A percentile compares a stretch with the other conserved stretches of the same genome.
Evolutionary conservation across 768 basidiomycete genomes (phyloP).

Genomic region (Lactifluus rugatus): DNA sequence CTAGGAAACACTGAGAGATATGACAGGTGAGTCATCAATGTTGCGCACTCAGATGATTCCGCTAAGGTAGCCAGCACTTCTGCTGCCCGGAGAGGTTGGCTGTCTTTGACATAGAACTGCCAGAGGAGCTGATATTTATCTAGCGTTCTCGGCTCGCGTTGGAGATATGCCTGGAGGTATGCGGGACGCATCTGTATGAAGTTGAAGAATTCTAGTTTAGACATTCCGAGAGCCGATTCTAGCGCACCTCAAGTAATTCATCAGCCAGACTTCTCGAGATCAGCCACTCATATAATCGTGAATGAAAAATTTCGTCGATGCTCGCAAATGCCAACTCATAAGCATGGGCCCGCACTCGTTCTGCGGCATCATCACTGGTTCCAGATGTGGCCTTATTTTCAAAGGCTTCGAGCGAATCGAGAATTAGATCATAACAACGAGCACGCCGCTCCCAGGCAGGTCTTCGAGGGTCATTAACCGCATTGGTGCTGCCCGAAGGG

Average conservation of each 20-base stretch:
- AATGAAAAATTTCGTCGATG: slow-evolving; percentile 91
- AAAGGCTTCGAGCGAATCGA: slow-evolving; percentile 71
- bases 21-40: neutral
- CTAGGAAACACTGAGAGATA: slow-evolving; percentile 27
- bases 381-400: slow-evolving; percentile 47
- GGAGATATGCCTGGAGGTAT: slow-evolving; percentile 83
- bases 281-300: slow-evolving; percentile 90
- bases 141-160: slow-evolving; percentile 67
- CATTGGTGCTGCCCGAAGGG: neutral
- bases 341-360: slow-evolving; percentile 70
- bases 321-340: slow-evolving; percentile 79
- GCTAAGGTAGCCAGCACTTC: slow-evolving; percentile 76
- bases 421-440: slow-evolving; percentile 72
- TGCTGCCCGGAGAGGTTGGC: slow-evolving; percentile 79
- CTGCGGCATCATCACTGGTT: slow-evolving; percentile 37
- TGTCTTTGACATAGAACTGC: slow-evolving; percentile 95
- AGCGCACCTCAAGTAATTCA: slow-evolving; percentile 75
- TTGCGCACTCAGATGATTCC: slow-evolving; percentile 68
- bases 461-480: slow-evolving; percentile 35
- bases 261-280: slow-evolving; percentile 72
- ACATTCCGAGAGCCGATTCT: neutral
- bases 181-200: slow-evolving; percentile 62
- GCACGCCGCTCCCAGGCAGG: slow-evolving; percentile 50
- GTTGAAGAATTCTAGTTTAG: neutral
- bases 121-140: slow-evolving; percentile 85